Evolutionary conservation across 257 asterid species (phyloP).

Genomic region (Nicotiana benthamiana): DNA sequence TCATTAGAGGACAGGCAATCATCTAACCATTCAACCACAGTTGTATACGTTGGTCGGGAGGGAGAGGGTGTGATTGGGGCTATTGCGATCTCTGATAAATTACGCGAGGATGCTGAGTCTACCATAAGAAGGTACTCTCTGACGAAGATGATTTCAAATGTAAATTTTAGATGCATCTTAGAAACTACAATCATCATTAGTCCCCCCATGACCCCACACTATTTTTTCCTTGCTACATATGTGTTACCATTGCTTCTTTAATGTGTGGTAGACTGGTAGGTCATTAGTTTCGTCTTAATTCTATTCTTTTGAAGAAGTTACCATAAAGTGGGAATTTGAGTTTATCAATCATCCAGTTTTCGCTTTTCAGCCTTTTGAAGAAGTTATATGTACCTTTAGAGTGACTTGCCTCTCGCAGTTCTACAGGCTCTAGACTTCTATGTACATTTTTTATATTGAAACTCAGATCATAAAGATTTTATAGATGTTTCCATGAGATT

Average conservation of each 20-base stretch:
- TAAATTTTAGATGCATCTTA: background rate
- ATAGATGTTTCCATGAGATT: background rate
- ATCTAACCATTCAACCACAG: constrained; percentile 68
- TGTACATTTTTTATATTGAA: background rate
- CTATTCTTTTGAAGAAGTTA: background rate
- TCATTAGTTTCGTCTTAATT: background rate
- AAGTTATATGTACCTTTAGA: background rate
- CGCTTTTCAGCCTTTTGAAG: background rate
- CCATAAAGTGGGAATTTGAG: background rate
- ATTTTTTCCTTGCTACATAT: background rate
- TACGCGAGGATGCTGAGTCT: constrained; percentile 70
- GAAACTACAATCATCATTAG: background rate
- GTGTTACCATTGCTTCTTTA: background rate
- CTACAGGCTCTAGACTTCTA: background rate
- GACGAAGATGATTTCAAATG: background rate
- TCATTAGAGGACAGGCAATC: constrained; percentile 45
- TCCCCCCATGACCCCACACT: background rate
- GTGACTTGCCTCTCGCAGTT: background rate
- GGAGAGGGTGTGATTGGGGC: constrained; percentile 94
- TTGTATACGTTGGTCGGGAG: constrained; percentile 87
- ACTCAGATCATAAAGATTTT: background rate
- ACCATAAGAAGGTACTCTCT: constrained; percentile 55
- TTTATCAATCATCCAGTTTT: background rate
- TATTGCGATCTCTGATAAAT: constrained; percentile 75
- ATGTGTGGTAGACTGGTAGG: background rate